Conservation (phyloP, 225 moss, liverwort and hornwort species). For the Pseudoscleropodium purum region DNA sequence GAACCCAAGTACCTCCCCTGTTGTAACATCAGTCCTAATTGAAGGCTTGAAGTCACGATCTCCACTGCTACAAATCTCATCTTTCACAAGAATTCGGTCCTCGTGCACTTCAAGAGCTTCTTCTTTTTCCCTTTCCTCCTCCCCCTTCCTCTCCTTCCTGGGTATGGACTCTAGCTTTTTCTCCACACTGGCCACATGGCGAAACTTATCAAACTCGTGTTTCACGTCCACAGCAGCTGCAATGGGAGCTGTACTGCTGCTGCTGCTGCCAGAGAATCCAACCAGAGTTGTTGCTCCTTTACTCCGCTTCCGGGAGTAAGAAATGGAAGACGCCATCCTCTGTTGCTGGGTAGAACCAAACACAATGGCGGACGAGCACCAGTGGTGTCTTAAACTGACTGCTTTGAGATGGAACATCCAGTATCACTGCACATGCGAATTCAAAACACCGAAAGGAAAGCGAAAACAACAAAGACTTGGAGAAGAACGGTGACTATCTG, state of each 20-base stretch:
- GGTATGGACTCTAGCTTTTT: background rate
- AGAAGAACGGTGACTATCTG: background rate
- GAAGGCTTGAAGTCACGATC: background rate
- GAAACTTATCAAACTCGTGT: conserved; percentile 29
- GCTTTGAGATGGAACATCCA: background rate
- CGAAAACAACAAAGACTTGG: too few relatives aligned
- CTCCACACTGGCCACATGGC: conserved; percentile 1
- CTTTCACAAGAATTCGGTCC: background rate
- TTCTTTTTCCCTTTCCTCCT: background rate
- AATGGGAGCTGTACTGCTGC: background rate
- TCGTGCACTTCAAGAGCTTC: background rate
- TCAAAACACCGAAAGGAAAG: background rate
- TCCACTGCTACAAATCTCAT: background rate
- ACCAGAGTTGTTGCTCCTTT: background rate
- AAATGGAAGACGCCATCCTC: conserved; percentile 3
- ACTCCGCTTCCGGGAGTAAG: conserved; percentile 20
- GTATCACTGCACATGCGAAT: background rate
- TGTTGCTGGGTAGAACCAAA: background rate
- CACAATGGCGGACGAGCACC: background rate
- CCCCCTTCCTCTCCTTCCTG: background rate
- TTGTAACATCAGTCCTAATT: background rate
- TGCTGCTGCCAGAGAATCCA: background rate
- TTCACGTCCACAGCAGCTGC: background rate
- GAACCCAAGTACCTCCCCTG: background rate
- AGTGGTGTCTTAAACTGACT: background rate